Evolutionary conservation across 805 yeast genomes (phyloP), one percentile per base, ranked within the genome.

Genomic region (Scheffersomyces coipomensis): DNA sequence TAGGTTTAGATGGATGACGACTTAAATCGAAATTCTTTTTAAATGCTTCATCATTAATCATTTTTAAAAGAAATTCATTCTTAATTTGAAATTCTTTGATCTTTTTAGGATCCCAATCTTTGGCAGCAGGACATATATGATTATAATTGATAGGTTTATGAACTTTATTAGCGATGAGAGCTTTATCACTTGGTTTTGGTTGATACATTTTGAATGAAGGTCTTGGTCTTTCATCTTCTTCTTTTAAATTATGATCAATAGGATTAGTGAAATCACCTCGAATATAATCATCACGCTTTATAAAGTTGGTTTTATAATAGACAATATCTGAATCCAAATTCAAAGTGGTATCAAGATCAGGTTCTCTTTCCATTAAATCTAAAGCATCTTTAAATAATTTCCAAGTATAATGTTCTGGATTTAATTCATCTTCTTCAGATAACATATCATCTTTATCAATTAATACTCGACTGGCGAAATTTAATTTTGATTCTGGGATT

Each of bases 251-350:
- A 15, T 31, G 38, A 26, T 41, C 42, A n/a, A 23, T 22, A n/a
- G n/a, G 16, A 12, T 26, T 48, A 16, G 41, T 43, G 15, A 48
- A 52, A 25, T 47, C 43, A 12, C 49, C 45, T 3, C 52, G 47
- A 25, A 36, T 33, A 19, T 61, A 34, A 32, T 66, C 70, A 27
- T 64, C 62, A 29, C 58, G 52, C 42, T 63, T 65, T 36, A 69
- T 58, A 48, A 69, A 69, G 43, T 67, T 68, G 12, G 74, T 69
- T 38, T 68, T 65, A 43, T 69, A 69, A 47, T 68, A 69, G 13
- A 68, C 71, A 25, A 69, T 63, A 42, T 69, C 73, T 2, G 71
- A 55, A 23, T 69, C 71, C 31, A 69, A 49, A 41, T 68, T 68
- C 19, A 69, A 49, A 13, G 56, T 46, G 21, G 62, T 46, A 34